Evolutionary conservation across 768 basidiomycete species (phyloP), one percentile per base, ranked within the genome.

Genomic region (Coprinopsis sp.): DNA sequence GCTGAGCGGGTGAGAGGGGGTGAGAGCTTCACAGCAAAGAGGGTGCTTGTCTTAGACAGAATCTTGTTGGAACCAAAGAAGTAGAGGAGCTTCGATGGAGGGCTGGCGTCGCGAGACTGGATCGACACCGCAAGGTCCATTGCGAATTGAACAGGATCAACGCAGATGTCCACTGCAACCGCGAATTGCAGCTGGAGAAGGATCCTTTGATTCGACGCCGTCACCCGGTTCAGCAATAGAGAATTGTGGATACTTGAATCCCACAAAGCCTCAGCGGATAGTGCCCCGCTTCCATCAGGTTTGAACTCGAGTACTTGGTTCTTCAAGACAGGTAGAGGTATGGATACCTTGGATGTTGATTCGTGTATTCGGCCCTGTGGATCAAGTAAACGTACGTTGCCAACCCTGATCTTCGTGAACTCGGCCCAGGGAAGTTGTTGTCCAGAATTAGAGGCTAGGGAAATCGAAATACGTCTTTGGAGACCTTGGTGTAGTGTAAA

Each of bases 161-260:
- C 74, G 50, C 92, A 91, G 14, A 76, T 84, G 37, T 90, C 88
- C n/a, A 94, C 81, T 4, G 79, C 84, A 23, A 97, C 76, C 24
- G 79, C 73, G 78, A 83, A 95, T 28, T 72, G 73, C 4, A 96
- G 60, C 58, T 89, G 85, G 22, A 97, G 60, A 25, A 96, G 69
- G 8, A 96, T 72, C 29, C 89, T 82, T 54, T 94, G 90, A 37
- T 82, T 81, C 3, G 79, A 59, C 2, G 79, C 73, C 2, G 93
- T 95, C 30, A 92, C 84, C 22, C 84, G 79, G 62, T 99, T 95
- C 51, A 99, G 74, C 34, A 94, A 68, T 13, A 81, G 62, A 11
- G 91, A 92, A 54, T 91, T 82, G 62, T 97, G 96, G 11, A 90
- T 68, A 47, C 92, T 91, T 1, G 91, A 91, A 66, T 99, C 96